These are phyloP conservation scores for Baudoinia panamericana DNA, from an alignment of 495 filamentous ascomycete species.

Conservation along the genomic window DNA sequence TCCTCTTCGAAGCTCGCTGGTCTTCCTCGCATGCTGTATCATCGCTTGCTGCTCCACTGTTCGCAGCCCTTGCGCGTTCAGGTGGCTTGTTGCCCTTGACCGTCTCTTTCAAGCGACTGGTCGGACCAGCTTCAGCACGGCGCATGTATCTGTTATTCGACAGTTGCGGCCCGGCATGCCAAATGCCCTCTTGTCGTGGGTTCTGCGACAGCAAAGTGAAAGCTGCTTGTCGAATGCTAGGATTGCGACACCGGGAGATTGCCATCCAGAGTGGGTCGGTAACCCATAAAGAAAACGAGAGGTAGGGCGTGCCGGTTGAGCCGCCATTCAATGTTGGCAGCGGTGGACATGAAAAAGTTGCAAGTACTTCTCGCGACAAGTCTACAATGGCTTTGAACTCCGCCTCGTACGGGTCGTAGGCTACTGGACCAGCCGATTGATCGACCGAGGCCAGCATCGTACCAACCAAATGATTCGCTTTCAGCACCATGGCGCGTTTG, in stretches of 20 bases:
- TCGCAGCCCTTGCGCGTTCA: background rate
- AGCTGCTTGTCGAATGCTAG: constrained; percentile 16
- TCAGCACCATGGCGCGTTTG: constrained; percentile 19
- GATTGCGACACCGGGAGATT: constrained; percentile 16
- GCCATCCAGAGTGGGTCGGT: constrained; percentile 21
- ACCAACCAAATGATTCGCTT: constrained; percentile 45
- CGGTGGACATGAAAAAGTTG: constrained; percentile 17
- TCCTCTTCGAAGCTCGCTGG: background rate
- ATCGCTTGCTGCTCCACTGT: background rate
- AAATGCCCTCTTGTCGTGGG: constrained; percentile 19
- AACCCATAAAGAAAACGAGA: constrained; percentile 17
- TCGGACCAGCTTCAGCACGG: background rate
- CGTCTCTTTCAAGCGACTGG: constrained; percentile 8
- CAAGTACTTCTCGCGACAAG: constrained; percentile 14
- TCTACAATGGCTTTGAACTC: constrained; percentile 21
- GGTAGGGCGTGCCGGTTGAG: constrained; percentile 13
- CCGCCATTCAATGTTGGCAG: constrained; percentile 13
- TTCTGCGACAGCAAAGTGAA: constrained; percentile 19
- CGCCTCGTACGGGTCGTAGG: constrained; percentile 18
- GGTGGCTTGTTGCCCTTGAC: constrained; percentile 1
- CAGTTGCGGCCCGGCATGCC: constrained; percentile 17
- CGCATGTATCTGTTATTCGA: constrained; percentile 10
- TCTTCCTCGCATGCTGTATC: background rate
- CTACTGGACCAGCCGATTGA: constrained; percentile 40
- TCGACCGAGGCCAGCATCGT: constrained; percentile 91